Base-by-base conservation (phyloP, 495 filamentous ascomycete species). In the Xanthoparmelia taractica region DNA sequence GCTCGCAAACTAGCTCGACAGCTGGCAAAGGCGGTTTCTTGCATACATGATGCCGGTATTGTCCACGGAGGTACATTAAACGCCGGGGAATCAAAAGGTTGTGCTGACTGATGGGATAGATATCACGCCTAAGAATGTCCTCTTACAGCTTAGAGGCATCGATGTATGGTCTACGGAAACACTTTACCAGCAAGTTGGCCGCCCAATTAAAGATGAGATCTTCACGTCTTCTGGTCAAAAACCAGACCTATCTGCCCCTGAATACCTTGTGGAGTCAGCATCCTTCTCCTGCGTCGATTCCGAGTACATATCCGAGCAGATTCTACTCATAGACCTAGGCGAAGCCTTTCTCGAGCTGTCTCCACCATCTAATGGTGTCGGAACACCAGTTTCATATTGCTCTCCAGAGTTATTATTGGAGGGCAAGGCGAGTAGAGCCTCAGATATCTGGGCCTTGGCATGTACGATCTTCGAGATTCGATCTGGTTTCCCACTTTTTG, bases 381-480 rank as follows among this genome's bases (percentile, higher is more conserved):
- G 67, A 70, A 54, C 72, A 68, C 54, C 55, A 69, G 25, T 75
- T 71, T 55, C 70, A 65, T 57, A 72, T 70, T 15, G 74, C 73
- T 13, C 69, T 73, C 27, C 33, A 64, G 0, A 68, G 73, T 73
- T 0, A 74, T 74, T 66, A 64, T 69, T 55, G 60, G 69, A 12
- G 75, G 75, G 61, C 68, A 74, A 63, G 61, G 71, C 38, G 45
- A 61, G 18, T 68, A 56, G 12, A 41, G 15, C 69, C 25, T 74
- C 73, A 0, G 75, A 76, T 62, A 72, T 78, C 17, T 76, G 75
- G 75, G 70, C 72, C 4, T 68, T 76, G 37, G 73, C 70, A 5
- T 76, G 73, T 59, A 63, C 70, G 0, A 72, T 75, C 37, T 77
- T 71, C 66, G 48, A 63, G 48, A 67, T 78, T 0, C 43, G 58